These are phyloP conservation scores for Cystoisospora suis DNA, from an alignment of 169 alveolate species.

Conservation along the genomic window DNA sequence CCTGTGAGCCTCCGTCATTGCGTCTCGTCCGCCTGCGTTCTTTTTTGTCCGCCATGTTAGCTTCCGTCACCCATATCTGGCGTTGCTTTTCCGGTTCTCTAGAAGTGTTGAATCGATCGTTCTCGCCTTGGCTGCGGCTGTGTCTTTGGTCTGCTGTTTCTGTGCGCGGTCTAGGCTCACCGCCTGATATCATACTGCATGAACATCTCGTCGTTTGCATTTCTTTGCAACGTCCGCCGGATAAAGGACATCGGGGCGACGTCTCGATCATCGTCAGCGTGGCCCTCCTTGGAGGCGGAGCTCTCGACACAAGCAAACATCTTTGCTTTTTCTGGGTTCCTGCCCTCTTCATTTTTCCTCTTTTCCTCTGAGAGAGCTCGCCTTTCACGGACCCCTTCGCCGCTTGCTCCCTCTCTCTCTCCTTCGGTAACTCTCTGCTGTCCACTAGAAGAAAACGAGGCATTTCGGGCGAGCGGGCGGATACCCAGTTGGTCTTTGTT, in stretches of 20 bases:
- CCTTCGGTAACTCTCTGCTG: neutral
- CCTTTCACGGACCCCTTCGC: neutral
- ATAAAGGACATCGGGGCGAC: too few species aligned
- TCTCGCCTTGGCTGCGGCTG: neutral
- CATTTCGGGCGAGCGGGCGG: neutral
- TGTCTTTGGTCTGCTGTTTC: neutral
- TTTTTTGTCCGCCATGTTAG: neutral
- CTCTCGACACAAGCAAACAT: neutral
- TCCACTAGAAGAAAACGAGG: neutral
- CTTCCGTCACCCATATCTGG: neutral
- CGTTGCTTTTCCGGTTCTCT: neutral
- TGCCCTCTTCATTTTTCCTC: neutral
- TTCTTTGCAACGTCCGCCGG: too few species aligned
- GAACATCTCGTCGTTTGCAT: neutral
- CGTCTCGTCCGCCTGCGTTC: neutral
- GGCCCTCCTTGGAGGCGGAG: neutral
- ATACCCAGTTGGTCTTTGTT: neutral
- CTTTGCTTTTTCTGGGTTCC: neutral
- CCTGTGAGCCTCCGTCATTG: neutral
- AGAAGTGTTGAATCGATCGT: neutral
- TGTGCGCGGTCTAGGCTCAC: neutral
- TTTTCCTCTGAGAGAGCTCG: neutral
- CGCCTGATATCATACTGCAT: slow-evolving; percentile 13
- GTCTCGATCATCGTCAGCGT: neutral
- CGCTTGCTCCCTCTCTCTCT: neutral